phyloP scores from a whole-genome alignment of 352 stramenopile genomes.

The Lagenidium sp. region DNA sequence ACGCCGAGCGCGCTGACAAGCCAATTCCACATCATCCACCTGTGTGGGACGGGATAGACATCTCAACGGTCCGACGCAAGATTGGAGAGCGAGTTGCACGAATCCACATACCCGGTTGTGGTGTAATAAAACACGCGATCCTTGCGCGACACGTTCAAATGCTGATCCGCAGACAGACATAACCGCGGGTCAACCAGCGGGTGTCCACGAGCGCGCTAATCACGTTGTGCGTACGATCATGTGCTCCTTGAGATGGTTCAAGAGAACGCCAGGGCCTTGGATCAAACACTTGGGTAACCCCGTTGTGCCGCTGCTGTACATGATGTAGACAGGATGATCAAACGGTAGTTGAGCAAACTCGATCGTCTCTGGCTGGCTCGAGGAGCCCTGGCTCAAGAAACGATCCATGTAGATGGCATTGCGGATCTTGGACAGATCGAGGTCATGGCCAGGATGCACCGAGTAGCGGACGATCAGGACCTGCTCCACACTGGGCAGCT shows the following conservation, averaged over 20 bases:
- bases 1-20: slow-evolving; percentile 58
- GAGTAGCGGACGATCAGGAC: slow-evolving; percentile 64
- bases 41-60: too few relatives aligned
- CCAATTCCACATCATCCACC: slow-evolving; percentile 90
- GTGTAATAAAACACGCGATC: slow-evolving; percentile 81
- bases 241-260: slow-evolving; percentile 80
- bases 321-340: slow-evolving; percentile 82
- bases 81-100: neutral
- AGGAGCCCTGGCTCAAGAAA: slow-evolving; percentile 25
- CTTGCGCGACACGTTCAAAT: slow-evolving; percentile 49
- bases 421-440: slow-evolving; percentile 51
- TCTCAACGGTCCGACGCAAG: too few relatives aligned
- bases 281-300: slow-evolving; percentile 84
- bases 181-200: too few relatives aligned
- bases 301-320: slow-evolving; percentile 85
- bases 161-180: slow-evolving; percentile 14
- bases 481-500: slow-evolving; percentile 53
- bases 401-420: slow-evolving; percentile 43
- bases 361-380: slow-evolving; percentile 22
- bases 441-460: slow-evolving; percentile 32
- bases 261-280: slow-evolving; percentile 59
- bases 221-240: slow-evolving; percentile 50
- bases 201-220: too few relatives aligned
- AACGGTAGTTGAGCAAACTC: slow-evolving; percentile 70
- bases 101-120: slow-evolving; percentile 34